A percentile compares a stretch with the other conserved stretches of the same genome.
Evolutionary conservation across 768 basidiomycete genomes (phyloP).

Genomic region (Phaeotremella skinneri): DNA sequence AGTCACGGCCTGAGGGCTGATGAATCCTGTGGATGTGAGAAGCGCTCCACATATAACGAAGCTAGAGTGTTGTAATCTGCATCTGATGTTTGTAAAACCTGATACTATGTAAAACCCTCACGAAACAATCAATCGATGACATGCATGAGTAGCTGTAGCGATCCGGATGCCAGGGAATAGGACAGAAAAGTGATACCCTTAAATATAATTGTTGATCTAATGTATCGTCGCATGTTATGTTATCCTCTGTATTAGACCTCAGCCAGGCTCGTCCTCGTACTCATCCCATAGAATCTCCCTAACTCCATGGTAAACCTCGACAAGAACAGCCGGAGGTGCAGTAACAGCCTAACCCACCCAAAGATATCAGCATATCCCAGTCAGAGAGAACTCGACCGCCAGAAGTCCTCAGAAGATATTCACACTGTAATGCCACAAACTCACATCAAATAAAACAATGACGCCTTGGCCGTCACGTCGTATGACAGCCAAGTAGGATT

Average conservation of each 20-base stretch:
- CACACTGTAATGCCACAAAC: too few species aligned
- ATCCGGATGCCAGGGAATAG: neutral
- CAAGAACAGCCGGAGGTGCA: conserved; percentile 26
- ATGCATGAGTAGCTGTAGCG: too few species aligned
- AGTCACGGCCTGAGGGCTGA: neutral
- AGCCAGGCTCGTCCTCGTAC: conserved; percentile 17
- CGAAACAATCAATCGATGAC: too few species aligned
- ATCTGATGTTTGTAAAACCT: too few species aligned
- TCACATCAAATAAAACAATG: conserved; percentile 32
- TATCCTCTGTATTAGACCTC: neutral
- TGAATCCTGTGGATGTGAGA: neutral
- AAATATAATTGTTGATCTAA: neutral
- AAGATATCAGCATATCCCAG: too few species aligned
- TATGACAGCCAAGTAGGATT: conserved; percentile 39
- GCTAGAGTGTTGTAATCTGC: neutral
- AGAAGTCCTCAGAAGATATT: neutral
- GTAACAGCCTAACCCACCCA: conserved; percentile 24
- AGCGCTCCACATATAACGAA: neutral
- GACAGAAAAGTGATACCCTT: neutral
- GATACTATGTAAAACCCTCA: too few species aligned
- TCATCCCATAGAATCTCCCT: conserved; percentile 39
- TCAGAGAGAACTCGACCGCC: too few species aligned
- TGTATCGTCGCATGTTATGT: neutral
- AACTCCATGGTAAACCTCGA: conserved; percentile 42
- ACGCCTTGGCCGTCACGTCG: conserved; percentile 23